These are phyloP conservation scores for Mycena citricolor DNA, from an alignment of 1,284 basidiomycete species.

Conservation along the genomic window DNA sequence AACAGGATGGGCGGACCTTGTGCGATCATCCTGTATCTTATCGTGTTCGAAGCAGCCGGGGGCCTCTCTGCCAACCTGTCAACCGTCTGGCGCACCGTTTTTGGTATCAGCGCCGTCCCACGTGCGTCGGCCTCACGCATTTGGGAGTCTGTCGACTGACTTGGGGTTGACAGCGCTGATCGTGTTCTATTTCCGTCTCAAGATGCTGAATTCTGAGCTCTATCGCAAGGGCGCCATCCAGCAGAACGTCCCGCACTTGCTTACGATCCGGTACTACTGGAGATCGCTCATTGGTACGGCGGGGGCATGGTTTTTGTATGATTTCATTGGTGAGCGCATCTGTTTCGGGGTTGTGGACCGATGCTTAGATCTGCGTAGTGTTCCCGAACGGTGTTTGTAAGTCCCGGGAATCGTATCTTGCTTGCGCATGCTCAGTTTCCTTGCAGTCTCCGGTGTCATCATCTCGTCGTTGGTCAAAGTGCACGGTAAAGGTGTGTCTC, in stretches of 20 bases:
- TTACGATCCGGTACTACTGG: constrained; percentile 72
- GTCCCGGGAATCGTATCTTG: background rate
- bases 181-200: constrained; percentile 72
- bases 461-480: constrained; percentile 58
- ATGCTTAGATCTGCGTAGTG: constrained; percentile 40
- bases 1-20: constrained; percentile 59
- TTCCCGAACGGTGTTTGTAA: constrained; percentile 68
- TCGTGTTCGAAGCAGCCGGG: constrained; percentile 62
- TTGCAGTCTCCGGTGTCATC: constrained; percentile 55
- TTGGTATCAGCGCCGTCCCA: constrained; percentile 65
- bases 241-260: constrained; percentile 60
- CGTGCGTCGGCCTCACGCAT: background rate
- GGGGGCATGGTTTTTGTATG: constrained; percentile 77
- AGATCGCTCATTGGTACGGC: constrained; percentile 65
- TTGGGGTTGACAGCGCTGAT: constrained; percentile 27
- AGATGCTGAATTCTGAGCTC: constrained; percentile 69
- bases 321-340: constrained; percentile 23
- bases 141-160: background rate
- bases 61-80: constrained; percentile 36
- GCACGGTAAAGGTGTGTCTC: constrained; percentile 47
- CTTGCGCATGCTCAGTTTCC: background rate
- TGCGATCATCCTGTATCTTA: constrained; percentile 69
- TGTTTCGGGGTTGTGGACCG: constrained; percentile 23
- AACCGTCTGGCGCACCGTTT: constrained; percentile 77
- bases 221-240: constrained; percentile 69